Percentiles rank a stretch among this genome's conserved stretches.
Conservation (phyloP, 2,329 filamentous ascomycete genomes). For the Colletotrichum scovillei region DNA sequence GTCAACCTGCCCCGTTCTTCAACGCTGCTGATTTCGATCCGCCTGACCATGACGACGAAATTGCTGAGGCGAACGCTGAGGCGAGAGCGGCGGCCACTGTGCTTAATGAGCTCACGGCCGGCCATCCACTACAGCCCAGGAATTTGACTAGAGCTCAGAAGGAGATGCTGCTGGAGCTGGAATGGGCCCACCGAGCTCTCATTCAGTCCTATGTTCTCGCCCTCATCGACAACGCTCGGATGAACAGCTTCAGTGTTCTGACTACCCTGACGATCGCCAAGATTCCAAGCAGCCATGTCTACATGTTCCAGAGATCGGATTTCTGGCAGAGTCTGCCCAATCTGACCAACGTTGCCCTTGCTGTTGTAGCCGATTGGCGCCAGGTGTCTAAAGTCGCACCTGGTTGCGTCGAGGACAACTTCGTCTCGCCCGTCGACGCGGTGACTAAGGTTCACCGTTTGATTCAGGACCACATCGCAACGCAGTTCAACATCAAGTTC, state of each 20-base stretch:
- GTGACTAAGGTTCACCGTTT: slow-evolving; percentile 63
- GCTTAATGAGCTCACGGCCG: slow-evolving; percentile 36
- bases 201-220: slow-evolving; percentile 75
- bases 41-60: not conserved
- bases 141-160: slow-evolving; percentile 71
- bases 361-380: slow-evolving; percentile 75
- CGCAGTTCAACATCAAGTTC: slow-evolving; percentile 61
- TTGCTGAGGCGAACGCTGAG: slow-evolving; percentile 40
- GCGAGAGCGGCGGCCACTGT: not conserved
- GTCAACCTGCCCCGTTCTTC: not conserved
- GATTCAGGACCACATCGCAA: slow-evolving; percentile 61
- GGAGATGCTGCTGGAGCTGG: slow-evolving; percentile 75
- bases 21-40: not conserved
- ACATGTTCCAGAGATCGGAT: slow-evolving; percentile 64
- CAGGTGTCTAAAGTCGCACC: slow-evolving; percentile 64
- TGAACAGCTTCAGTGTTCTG: slow-evolving; percentile 62
- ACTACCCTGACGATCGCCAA: slow-evolving; percentile 72
- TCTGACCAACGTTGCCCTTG: slow-evolving; percentile 66
- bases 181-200: slow-evolving; percentile 77
- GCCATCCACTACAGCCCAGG: slow-evolving; percentile 59
- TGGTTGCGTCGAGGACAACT: slow-evolving; percentile 59
- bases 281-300: slow-evolving; percentile 70
- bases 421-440: slow-evolving; percentile 62
- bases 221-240: slow-evolving; percentile 66
- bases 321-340: slow-evolving; percentile 71